These are phyloP conservation scores for Caryopteris hybrid DNA, from an alignment of 305 asterid species.

Conservation along the genomic window DNA sequence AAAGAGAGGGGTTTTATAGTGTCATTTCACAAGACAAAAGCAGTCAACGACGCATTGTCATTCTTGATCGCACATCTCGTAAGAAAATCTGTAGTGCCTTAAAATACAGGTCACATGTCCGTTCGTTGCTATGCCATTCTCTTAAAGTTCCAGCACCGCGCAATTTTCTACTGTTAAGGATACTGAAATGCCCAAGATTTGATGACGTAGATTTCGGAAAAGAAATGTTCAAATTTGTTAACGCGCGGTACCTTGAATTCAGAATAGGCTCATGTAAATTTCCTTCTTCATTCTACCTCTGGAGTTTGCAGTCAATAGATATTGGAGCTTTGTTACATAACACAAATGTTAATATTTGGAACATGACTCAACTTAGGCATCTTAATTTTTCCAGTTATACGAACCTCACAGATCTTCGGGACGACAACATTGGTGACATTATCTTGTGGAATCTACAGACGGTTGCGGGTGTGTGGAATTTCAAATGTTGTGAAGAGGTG, in stretches of 20 bases:
- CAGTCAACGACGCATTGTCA: constrained; percentile 8
- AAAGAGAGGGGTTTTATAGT: background rate
- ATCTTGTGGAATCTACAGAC: background rate
- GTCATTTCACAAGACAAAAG: background rate
- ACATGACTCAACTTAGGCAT: constrained; percentile 17
- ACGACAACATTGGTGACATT: background rate
- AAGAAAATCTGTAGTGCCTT: background rate
- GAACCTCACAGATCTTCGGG: background rate
- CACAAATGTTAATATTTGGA: background rate
- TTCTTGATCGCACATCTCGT: background rate
- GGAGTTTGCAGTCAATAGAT: constrained; percentile 12
- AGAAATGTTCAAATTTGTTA: background rate
- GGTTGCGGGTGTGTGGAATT: background rate
- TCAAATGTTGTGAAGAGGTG: background rate
- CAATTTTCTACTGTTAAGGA: background rate
- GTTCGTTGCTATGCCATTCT: constrained; percentile 6
- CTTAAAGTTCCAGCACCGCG: too few species aligned
- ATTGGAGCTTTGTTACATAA: background rate
- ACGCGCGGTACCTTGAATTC: background rate
- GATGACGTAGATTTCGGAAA: background rate
- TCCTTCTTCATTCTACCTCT: background rate
- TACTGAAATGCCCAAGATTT: background rate
- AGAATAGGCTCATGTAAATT: background rate
- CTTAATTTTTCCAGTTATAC: background rate
- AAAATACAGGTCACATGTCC: background rate